Conservation (phyloP, 768 basidiomycete species). For the Amanita muscaria region DNA sequence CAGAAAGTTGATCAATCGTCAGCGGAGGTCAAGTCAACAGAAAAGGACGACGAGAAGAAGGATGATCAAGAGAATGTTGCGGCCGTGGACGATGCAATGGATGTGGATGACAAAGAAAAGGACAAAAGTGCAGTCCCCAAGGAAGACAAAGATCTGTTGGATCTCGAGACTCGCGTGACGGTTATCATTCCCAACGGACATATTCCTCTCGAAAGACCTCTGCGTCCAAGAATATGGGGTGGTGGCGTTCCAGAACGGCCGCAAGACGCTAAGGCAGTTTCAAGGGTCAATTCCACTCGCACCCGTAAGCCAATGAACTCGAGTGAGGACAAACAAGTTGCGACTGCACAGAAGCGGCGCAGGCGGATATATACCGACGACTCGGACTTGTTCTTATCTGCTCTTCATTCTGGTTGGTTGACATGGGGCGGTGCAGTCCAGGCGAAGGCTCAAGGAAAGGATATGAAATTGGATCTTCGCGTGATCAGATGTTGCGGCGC, state of each 20-base stretch:
- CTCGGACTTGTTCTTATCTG: slow-evolving; percentile 62
- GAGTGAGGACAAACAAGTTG: slow-evolving; percentile 2
- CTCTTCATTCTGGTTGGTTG: slow-evolving; percentile 55
- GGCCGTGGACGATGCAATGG: slow-evolving; percentile 10
- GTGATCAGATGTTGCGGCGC: slow-evolving; percentile 17
- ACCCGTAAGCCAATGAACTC: too few relatives aligned
- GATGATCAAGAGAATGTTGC: slow-evolving; percentile 12
- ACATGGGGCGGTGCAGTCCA: slow-evolving; percentile 35
- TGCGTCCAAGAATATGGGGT: slow-evolving; percentile 59
- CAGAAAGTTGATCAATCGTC: slow-evolving; percentile 12
- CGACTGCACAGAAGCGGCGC: background rate
- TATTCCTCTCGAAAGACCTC: slow-evolving; percentile 47
- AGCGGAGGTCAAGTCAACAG: too few relatives aligned
- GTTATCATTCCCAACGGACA: slow-evolving; percentile 52
- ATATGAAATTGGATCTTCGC: slow-evolving; percentile 16
- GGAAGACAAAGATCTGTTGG: slow-evolving; percentile 20
- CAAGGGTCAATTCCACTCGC: too few relatives aligned
- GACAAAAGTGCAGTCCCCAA: slow-evolving; percentile 9
- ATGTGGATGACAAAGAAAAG: slow-evolving; percentile 9
- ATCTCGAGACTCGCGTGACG: slow-evolving; percentile 39
- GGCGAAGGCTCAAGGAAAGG: slow-evolving; percentile 31
- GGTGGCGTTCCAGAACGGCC: slow-evolving; percentile 40
- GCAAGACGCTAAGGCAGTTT: too few relatives aligned
- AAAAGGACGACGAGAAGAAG: slow-evolving; percentile 1
- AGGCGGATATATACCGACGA: slow-evolving; percentile 65